Percentiles rank a stretch among this genome's conserved stretches.
Evolutionary conservation across 306 rosid genomes (phyloP).

Genomic region (Cyamopsis tetragonoloba): DNA sequence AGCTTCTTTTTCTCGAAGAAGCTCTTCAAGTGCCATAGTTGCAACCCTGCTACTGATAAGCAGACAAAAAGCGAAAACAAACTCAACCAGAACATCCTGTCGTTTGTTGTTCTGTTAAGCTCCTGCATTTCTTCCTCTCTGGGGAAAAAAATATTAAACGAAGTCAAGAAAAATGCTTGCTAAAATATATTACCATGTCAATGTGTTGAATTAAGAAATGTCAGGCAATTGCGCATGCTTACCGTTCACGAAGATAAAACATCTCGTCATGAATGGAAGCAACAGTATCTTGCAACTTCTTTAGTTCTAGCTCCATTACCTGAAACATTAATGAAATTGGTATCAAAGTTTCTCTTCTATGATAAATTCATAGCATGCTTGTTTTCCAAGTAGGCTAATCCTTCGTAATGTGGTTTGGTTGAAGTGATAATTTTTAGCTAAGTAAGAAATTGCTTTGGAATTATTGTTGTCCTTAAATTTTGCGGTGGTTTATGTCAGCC

Average conservation of each 20-base stretch:
- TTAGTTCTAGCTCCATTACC: conserved; percentile 86
- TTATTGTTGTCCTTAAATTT: too few species aligned
- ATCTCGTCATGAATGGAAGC: conserved; percentile 80
- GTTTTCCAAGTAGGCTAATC: too few species aligned
- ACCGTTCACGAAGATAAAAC: conserved; percentile 82
- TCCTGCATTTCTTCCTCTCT: conserved; percentile 97
- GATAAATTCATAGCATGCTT: too few species aligned
- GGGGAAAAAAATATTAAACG: conserved; percentile 17
- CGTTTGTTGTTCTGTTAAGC: conserved; percentile 63
- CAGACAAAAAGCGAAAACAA: conserved; percentile 69
- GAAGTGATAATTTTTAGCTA: too few species aligned
- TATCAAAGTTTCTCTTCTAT: not conserved
- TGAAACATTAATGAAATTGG: conserved; percentile 23
- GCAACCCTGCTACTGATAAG: conserved; percentile 76
- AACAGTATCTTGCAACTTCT: conserved; percentile 66
- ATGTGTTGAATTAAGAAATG: not conserved
- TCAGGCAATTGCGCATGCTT: conserved; percentile 8
- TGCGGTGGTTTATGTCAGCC: not conserved
- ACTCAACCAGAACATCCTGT: conserved; percentile 77
- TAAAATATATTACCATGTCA: not conserved
- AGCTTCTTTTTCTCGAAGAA: conserved; percentile 96
- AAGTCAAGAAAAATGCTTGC: not conserved
- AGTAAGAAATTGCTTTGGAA: too few species aligned
- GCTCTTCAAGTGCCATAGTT: conserved; percentile 86
- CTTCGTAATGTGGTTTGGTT: too few species aligned